These are phyloP conservation scores for Scheffersomyces illinoinensis DNA, from an alignment of 1,139 yeast species.

Conservation along the genomic window DNA sequence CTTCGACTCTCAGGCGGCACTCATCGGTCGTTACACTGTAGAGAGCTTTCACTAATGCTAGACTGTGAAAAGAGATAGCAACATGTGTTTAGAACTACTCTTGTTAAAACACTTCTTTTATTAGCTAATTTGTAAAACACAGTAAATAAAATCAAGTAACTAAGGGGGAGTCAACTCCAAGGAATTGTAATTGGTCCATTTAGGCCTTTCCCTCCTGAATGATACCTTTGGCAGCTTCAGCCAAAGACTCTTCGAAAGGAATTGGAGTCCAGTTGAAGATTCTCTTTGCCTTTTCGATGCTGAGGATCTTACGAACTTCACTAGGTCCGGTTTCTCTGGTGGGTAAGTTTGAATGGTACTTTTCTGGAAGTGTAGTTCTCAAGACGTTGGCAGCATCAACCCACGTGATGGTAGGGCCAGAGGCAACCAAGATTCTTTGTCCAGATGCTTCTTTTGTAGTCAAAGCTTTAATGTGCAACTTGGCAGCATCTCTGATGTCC, in stretches of 20 bases:
- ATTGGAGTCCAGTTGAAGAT: slow-evolving; percentile 4
- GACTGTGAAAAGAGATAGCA: too few species aligned
- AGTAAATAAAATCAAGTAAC: too few species aligned
- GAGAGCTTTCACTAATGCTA: too few species aligned
- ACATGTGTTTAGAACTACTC: too few species aligned
- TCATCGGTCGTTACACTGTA: too few species aligned
- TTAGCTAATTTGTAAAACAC: too few species aligned
- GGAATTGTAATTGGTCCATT: too few species aligned
- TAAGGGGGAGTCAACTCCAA: too few species aligned
- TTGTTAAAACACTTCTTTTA: too few species aligned
- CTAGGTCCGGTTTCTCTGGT: background rate
- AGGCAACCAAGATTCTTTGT: slow-evolving; percentile 9
- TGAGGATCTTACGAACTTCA: background rate
- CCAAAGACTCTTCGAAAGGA: slow-evolving; percentile 1
- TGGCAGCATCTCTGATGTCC: slow-evolving; percentile 22
- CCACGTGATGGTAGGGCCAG: background rate
- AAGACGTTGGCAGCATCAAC: background rate
- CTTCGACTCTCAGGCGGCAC: too few species aligned
- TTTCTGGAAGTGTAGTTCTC: background rate
- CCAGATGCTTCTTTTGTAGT: slow-evolving; percentile 9
- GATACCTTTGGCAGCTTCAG: slow-evolving; percentile 1
- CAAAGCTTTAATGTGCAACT: slow-evolving; percentile 13
- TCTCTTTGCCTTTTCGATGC: background rate
- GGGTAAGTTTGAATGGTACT: slow-evolving; percentile 1
- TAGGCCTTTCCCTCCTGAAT: background rate